A percentile compares a stretch with the other conserved stretches of the same genome.
Evolutionary conservation across 1,139 yeast genomes (phyloP).

Genomic region (Yamadazyma atmosphaerica): DNA sequence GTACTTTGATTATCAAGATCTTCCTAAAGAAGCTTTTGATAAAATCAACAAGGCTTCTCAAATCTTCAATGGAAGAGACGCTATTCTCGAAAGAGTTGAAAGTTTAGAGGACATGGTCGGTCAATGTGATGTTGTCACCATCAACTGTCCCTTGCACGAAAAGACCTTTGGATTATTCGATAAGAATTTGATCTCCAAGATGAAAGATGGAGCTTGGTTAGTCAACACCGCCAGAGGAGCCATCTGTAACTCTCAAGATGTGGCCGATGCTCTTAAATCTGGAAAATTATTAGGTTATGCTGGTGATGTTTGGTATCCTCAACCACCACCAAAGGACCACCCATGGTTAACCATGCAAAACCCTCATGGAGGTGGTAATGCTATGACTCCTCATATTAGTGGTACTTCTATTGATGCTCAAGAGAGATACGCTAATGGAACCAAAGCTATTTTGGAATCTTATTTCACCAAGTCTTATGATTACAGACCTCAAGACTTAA

Average conservation of each 20-base stretch:
- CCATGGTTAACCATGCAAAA: conserved; percentile 76
- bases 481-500: conserved; percentile 73
- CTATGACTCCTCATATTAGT: conserved; percentile 82
- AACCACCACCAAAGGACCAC: conserved; percentile 75
- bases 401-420: conserved; percentile 85
- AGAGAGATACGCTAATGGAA: conserved; percentile 69
- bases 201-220: conserved; percentile 76
- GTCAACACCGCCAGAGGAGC: conserved; percentile 89
- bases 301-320: conserved; percentile 83
- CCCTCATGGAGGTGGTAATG: conserved; percentile 72
- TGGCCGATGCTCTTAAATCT: conserved; percentile 67
- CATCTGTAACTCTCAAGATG: conserved; percentile 68
- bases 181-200: conserved; percentile 64
- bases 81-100: conserved; percentile 58
- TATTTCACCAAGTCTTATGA: conserved; percentile 63
- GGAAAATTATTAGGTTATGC: conserved; percentile 80
- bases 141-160: conserved; percentile 78
- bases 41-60: conserved; percentile 46
- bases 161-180: conserved; percentile 66
- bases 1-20: conserved; percentile 74
- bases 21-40: conserved; percentile 57
- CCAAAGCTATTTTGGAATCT: conserved; percentile 60
- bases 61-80: conserved; percentile 37
- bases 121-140: conserved; percentile 71
- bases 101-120: conserved; percentile 66